A percentile compares a stretch with the other conserved stretches of the same genome.
These are phyloP conservation scores for Leccinum incarnatum DNA, from an alignment of 768 basidiomycete genomes.

Conservation along the genomic window DNA sequence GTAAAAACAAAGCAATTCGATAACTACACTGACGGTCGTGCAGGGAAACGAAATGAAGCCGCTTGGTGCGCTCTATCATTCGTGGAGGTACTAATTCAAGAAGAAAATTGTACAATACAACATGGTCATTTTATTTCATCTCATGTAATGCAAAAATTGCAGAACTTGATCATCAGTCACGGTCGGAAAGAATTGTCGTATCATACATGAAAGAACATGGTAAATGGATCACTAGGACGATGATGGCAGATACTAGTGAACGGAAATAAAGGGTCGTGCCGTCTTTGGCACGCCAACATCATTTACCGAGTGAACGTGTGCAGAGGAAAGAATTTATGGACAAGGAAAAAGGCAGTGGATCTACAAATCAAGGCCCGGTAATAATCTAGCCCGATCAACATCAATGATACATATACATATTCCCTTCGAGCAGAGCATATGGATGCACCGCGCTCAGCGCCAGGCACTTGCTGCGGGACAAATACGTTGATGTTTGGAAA, in stretches of 20 bases:
- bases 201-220: background rate
- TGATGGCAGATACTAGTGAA: background rate
- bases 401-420: background rate
- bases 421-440: background rate
- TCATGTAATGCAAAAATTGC: background rate
- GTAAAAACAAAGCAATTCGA: background rate
- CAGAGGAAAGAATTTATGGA: background rate
- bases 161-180: background rate
- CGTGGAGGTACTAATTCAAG: background rate
- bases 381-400: background rate
- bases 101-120: too few relatives aligned
- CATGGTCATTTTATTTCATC: background rate
- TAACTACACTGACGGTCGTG: background rate
- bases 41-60: background rate
- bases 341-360: background rate
- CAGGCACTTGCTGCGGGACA: slow-evolving; percentile 20
- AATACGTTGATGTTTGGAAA: slow-evolving; percentile 26
- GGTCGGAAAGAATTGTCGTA: background rate
- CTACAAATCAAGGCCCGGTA: background rate
- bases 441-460: slow-evolving; percentile 7
- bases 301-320: background rate
- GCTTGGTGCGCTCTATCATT: background rate
- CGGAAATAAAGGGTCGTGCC: background rate
- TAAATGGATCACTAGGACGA: background rate
- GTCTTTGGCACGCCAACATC: slow-evolving; percentile 2